Evolutionary conservation across 495 filamentous ascomycete genomes (phyloP).

Genomic region (Penicillium coprophilum): DNA sequence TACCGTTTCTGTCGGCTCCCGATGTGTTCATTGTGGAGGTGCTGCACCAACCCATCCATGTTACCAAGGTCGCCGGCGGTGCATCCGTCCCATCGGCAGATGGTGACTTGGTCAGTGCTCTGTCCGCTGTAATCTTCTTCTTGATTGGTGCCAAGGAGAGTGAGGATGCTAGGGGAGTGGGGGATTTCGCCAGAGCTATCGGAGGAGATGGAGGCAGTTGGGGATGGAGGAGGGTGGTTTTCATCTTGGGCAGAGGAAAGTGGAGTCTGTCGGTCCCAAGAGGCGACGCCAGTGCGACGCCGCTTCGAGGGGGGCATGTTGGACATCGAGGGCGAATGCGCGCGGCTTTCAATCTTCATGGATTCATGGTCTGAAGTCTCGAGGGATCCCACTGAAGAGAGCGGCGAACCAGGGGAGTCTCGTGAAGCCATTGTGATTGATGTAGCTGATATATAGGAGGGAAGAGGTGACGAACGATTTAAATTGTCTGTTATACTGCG

Average conservation of each 20-base stretch:
- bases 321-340: conserved; percentile 41
- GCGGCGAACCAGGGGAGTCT: conserved; percentile 50
- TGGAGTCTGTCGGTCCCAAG: conserved; percentile 52
- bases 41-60: conserved; percentile 90
- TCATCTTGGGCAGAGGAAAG: conserved; percentile 45
- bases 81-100: conserved; percentile 89
- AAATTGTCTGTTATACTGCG: not conserved
- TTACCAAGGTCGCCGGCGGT: conserved; percentile 75
- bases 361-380: conserved; percentile 52
- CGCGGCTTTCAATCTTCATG: conserved; percentile 41
- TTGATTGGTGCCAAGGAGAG: conserved; percentile 54
- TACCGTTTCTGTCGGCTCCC: conserved; percentile 81
- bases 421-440: conserved; percentile 38
- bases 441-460: not conserved
- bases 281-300: conserved; percentile 49
- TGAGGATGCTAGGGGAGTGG: conserved; percentile 43
- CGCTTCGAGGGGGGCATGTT: conserved; percentile 55
- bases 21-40: conserved; percentile 93
- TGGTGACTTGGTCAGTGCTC: conserved; percentile 76
- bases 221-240: conserved; percentile 41
- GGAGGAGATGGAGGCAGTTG: conserved; percentile 67
- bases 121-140: conserved; percentile 79
- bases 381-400: conserved; percentile 52
- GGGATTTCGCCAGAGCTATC: conserved; percentile 82
- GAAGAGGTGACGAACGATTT: not conserved